Evolutionary conservation across 2,329 filamentous ascomycete genomes (phyloP).

Genomic region (Trichoderma koningii): DNA sequence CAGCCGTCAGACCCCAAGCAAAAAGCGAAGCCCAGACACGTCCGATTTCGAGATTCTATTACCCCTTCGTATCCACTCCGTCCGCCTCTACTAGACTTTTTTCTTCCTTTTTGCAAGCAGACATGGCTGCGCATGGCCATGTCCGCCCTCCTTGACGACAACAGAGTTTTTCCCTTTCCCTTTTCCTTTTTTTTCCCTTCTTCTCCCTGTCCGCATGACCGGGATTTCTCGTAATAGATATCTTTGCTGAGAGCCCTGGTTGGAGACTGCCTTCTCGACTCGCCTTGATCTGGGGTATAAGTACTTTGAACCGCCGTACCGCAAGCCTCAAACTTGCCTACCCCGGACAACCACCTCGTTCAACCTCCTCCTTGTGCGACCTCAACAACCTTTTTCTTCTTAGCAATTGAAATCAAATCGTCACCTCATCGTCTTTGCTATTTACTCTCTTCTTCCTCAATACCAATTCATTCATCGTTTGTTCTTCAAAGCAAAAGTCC

Average conservation of each 20-base stretch:
- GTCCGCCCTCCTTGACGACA: constrained; percentile 25
- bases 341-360: not conserved
- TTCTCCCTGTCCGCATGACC: not conserved
- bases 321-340: too few species aligned
- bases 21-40: not conserved
- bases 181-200: not conserved
- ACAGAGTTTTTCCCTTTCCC: constrained; percentile 21
- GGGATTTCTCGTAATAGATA: not conserved
- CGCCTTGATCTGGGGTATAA: too few species aligned
- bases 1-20: not conserved
- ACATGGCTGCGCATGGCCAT: constrained; percentile 1
- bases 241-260: not conserved
- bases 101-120: not conserved
- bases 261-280: not conserved
- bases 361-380: not conserved
- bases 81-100: constrained; percentile 30
- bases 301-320: too few species aligned
- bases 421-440: not conserved
- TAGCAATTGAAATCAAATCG: not conserved
- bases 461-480: not conserved
- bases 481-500: not conserved
- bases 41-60: constrained; percentile 27
- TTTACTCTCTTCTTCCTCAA: not conserved
- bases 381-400: constrained; percentile 1
- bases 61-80: constrained; percentile 37